Evolutionary conservation across 192 early-diverging fungal genomes (phyloP).

Genomic region (Umbelopsis ramanniana): DNA sequence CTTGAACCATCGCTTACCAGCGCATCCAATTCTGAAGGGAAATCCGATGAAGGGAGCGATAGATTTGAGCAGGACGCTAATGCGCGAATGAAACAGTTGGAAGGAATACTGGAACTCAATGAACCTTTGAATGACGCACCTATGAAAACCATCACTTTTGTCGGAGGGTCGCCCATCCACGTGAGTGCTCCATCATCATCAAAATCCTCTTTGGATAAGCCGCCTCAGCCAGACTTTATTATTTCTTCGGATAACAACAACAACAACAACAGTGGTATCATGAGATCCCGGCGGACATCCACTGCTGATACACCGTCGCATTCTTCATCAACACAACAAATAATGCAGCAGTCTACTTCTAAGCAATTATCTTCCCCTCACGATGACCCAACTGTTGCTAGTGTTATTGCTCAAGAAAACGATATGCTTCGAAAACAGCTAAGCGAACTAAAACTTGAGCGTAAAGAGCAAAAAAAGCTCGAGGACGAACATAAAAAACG

Average conservation of each 20-base stretch:
- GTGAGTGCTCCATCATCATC: constrained; percentile 17
- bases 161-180: neutral
- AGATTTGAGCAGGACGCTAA: neutral
- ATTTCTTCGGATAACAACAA: neutral
- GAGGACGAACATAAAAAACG: constrained; percentile 18
- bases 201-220: constrained; percentile 15
- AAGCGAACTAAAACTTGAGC: neutral
- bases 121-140: neutral
- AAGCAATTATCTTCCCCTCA: neutral
- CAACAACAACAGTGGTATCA: constrained; percentile 6
- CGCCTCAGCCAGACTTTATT: constrained; percentile 10
- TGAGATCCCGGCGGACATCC: constrained; percentile 9
- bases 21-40: constrained; percentile 17
- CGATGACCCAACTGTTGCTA: neutral
- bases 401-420: constrained; percentile 8
- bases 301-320: constrained; percentile 1
- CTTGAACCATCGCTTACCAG: constrained; percentile 13
- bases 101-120: neutral
- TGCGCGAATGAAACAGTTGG: neutral
- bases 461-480: constrained; percentile 7
- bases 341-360: neutral
- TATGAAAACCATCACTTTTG: neutral
- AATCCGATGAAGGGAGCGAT: neutral
- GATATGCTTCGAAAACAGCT: constrained; percentile 1
- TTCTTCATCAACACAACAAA: constrained; percentile 2